Conservation (phyloP, 345 rosid genomes). For the Salix viminalis region DNA sequence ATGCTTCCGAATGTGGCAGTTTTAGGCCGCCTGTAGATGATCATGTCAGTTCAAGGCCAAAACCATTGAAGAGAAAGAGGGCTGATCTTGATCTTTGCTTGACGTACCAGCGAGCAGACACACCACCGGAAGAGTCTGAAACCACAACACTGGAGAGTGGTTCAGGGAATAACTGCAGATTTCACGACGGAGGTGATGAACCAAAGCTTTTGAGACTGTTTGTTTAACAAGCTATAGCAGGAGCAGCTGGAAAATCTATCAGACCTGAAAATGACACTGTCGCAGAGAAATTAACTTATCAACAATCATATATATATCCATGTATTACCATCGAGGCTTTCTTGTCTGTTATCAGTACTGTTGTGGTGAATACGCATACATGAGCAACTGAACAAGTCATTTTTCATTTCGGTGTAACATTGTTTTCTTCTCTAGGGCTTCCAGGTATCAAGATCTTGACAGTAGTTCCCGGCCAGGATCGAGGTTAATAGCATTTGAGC, state of each 20-base stretch:
- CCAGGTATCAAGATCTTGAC: background rate
- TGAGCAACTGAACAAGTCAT: background rate
- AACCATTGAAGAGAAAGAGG: slow-evolving; percentile 20
- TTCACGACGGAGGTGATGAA: slow-evolving; percentile 16
- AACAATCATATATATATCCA: background rate
- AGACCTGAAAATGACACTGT: background rate
- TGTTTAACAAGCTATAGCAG: slow-evolving; percentile 6
- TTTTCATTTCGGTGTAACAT: background rate
- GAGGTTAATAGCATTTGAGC: background rate
- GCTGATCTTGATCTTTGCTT: slow-evolving; percentile 21
- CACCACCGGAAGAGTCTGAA: slow-evolving; percentile 52
- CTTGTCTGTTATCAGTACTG: background rate
- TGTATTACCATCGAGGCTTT: background rate
- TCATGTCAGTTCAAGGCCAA: background rate
- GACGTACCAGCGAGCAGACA: slow-evolving; percentile 21
- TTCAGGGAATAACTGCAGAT: background rate
- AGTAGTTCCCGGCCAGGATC: background rate
- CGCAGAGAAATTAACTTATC: background rate
- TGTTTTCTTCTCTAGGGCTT: background rate
- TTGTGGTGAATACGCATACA: too few species aligned
- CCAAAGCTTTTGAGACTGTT: slow-evolving; percentile 36
- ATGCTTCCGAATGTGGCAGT: slow-evolving; percentile 9
- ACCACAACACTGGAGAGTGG: slow-evolving; percentile 31
- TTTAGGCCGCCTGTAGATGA: background rate
- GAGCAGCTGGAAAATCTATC: background rate